Evolutionary conservation across 345 rosid genomes (phyloP).

Genomic region (Hypericum androsaemum): DNA sequence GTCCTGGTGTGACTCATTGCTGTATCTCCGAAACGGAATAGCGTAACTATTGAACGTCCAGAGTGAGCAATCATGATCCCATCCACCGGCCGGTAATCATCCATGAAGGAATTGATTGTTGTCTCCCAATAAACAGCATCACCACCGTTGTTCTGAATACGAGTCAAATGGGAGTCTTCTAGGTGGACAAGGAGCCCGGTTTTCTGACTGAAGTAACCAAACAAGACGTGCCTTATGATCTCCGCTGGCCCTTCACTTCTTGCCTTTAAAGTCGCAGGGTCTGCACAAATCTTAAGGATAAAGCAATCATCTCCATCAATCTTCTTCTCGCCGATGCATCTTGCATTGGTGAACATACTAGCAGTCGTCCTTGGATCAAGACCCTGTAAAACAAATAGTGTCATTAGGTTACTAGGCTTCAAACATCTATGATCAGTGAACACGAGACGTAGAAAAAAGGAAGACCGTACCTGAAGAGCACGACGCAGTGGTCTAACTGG

Average conservation of each 20-base stretch:
- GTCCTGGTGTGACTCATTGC: conserved; percentile 22
- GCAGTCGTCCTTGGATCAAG: conserved; percentile 20
- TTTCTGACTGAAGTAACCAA: conserved; percentile 20
- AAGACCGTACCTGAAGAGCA: conserved; percentile 70
- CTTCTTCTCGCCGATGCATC: conserved; percentile 22
- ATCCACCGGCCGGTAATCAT: conserved; percentile 18
- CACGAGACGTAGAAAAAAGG: neutral
- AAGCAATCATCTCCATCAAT: conserved; percentile 18
- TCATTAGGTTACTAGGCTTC: neutral
- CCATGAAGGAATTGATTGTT: conserved; percentile 18
- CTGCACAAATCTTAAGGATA: conserved; percentile 21
- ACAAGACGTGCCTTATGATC: conserved; percentile 20
- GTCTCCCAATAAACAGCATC: conserved; percentile 24
- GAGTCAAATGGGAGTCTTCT: conserved; percentile 21
- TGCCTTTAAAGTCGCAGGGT: conserved; percentile 18
- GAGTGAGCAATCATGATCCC: conserved; percentile 22
- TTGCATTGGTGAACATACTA: conserved; percentile 19
- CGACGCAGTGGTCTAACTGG: conserved; percentile 94
- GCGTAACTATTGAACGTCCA: conserved; percentile 17
- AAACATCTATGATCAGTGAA: neutral
- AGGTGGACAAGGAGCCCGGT: conserved; percentile 21
- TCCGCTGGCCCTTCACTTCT: conserved; percentile 23
- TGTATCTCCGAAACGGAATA: conserved; percentile 17
- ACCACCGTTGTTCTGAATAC: conserved; percentile 21
- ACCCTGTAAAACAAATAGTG: conserved; percentile 10